Base-by-base conservation (phyloP, 257 asterid species). In the Gentiana straminea region DNA sequence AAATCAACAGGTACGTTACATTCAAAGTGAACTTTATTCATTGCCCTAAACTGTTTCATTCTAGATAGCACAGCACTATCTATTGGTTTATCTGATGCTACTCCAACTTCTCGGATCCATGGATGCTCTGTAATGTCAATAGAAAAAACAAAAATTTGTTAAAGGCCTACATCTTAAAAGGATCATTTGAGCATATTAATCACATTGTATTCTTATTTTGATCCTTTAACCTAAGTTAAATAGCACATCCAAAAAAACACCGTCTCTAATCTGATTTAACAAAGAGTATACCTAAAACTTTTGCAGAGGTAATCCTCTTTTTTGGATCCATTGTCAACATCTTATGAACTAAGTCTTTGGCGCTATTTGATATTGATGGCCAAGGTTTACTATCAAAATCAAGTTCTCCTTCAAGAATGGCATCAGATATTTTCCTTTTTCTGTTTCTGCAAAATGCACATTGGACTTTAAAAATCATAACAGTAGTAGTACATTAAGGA, bases 361-460 rank as follows among this genome's bases (percentile, higher is more conserved):
- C 97, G 61, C 82, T 76, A 52, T 51, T 52, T 46, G 97, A 83
- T 70, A 86, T 86, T 33, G 82, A 71, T 5, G 97, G 97, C 97
- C 97, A 89, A 35, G 97, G 97, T 35, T 71, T 59, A 66, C 95
- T 89, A 64, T 76, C 86, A 58, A 86, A 89, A 65, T 89, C 95
- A 57, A 89, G 75, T 60, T 83, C 90, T 75, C 88, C 97, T 74
- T 81, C 67, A 71, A 84, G 73, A 71, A 89, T 78, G 55, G 95
- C 86, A 74, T 86, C 95, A 60, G 86, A 89, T 68, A 89, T 89
- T 55, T 87, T 56, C 95, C 97, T 78, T 86, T 89, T 58, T 89
- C 97, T 65, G 88, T 89, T 80, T 89, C 97, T 89, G 83, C 70
- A 64, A 65, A 33, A 38, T 10, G 35, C 2, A 54, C 10, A 49